Percentiles rank a stretch among this genome's conserved stretches.
These are phyloP conservation scores for Luffa acutangula DNA, from an alignment of 306 rosid species.

Conservation along the genomic window DNA sequence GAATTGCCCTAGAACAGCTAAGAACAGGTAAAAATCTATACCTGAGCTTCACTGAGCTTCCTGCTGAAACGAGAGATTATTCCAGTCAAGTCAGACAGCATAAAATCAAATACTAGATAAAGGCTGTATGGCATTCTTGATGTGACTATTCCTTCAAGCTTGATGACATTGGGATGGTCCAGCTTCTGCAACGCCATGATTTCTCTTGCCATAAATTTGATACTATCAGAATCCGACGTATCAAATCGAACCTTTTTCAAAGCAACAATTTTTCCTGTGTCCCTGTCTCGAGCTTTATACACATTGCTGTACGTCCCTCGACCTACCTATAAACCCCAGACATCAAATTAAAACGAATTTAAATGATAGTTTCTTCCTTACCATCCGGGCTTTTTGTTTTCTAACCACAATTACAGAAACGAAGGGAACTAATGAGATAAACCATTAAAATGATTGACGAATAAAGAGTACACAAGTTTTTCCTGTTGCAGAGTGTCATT, in stretches of 20 bases:
- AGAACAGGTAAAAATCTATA: slow-evolving; percentile 8
- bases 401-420: not conserved
- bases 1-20: not conserved
- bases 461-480: not conserved
- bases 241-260: slow-evolving; percentile 69
- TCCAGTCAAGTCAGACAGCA: slow-evolving; percentile 46
- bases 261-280: slow-evolving; percentile 50
- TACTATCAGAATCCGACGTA: slow-evolving; percentile 59
- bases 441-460: not conserved
- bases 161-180: slow-evolving; percentile 69
- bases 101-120: slow-evolving; percentile 48
- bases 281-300: slow-evolving; percentile 63
- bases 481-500: not conserved
- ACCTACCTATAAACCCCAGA: slow-evolving; percentile 34
- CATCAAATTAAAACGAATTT: not conserved
- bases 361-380: not conserved
- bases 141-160: slow-evolving; percentile 60
- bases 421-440: not conserved
- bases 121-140: slow-evolving; percentile 79
- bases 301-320: slow-evolving; percentile 81
- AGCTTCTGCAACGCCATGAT: slow-evolving; percentile 38
- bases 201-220: slow-evolving; percentile 79
- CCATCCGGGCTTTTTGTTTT: not conserved
- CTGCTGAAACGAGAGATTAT: slow-evolving; percentile 38
- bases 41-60: slow-evolving; percentile 60